phyloP scores from a whole-genome alignment of 139 green algal species.

The Chlamydomonas sphaeroides region DNA sequence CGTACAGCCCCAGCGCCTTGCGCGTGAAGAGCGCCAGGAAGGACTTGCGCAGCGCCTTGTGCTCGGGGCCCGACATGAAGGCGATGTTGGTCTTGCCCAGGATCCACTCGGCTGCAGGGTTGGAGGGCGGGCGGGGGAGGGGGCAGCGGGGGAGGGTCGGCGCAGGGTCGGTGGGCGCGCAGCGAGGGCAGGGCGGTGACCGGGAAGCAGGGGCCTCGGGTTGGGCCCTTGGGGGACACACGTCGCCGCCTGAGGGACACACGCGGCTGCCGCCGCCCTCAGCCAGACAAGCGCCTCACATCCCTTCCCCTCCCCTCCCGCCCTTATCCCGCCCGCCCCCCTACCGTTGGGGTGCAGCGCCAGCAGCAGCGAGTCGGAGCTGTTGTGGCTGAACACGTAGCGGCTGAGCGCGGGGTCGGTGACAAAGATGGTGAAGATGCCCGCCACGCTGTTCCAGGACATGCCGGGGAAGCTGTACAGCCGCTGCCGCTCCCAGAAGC shows the following conservation, averaged over 20 bases:
- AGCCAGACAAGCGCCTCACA: no score
- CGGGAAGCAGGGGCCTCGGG: no score
- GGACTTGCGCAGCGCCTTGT: conserved; percentile 85
- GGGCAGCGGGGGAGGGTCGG: not conserved
- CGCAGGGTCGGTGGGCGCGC: no score
- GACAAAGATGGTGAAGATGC: conserved; percentile 83
- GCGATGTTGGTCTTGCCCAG: conserved; percentile 85
- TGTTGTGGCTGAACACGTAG: conserved; percentile 75
- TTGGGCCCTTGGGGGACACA: no score
- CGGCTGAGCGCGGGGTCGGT: conserved; percentile 78
- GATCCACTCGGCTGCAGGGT: conserved; percentile 57
- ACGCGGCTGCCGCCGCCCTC: no score
- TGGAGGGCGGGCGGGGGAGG: not conserved
- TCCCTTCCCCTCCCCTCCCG: not conserved
- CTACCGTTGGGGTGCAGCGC: conserved; percentile 78
- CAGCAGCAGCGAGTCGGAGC: conserved; percentile 73
- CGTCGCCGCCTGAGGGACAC: no score
- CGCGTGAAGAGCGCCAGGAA: conserved; percentile 90
- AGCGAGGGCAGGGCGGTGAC: no score
- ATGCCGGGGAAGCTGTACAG: conserved; percentile 69
- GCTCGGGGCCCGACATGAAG: conserved; percentile 81
- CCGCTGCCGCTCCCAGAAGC: conserved; percentile 72
- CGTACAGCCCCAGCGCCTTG: conserved; percentile 83
- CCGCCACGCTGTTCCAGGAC: conserved; percentile 79
- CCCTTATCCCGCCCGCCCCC: not conserved